Evolutionary conservation across 495 filamentous ascomycete species (phyloP).

Genomic region (Podospora anserina): DNA sequence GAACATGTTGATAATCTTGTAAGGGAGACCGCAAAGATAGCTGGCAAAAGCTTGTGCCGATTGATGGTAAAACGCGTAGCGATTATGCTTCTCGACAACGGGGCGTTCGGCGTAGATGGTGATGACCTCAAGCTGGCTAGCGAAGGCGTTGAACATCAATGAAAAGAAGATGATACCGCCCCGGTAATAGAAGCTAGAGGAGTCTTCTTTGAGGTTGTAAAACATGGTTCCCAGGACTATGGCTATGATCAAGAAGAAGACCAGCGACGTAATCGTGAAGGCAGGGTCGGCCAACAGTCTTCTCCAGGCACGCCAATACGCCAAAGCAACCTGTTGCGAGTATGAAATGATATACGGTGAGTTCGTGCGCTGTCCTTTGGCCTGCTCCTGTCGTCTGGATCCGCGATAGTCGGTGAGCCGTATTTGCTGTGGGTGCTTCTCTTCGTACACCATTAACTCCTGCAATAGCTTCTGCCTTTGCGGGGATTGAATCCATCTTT

Average conservation of each 20-base stretch:
- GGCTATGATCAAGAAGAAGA: conserved; percentile 40
- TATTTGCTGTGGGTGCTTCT: conserved; percentile 33
- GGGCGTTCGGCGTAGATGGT: conserved; percentile 58
- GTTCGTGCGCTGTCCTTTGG: not conserved
- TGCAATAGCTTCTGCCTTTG: conserved; percentile 53
- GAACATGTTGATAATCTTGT: conserved; percentile 47
- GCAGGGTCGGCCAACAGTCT: not conserved
- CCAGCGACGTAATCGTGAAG: conserved; percentile 13
- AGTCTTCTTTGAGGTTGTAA: conserved; percentile 42
- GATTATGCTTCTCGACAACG: conserved; percentile 62
- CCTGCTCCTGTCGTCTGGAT: not conserved
- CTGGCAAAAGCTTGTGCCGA: conserved; percentile 56
- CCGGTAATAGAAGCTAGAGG: conserved; percentile 43
- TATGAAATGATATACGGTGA: not conserved
- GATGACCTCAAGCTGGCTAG: conserved; percentile 58
- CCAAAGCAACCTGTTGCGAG: not conserved
- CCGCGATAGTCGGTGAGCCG: not conserved
- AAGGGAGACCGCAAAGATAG: conserved; percentile 56
- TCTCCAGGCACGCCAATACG: not conserved
- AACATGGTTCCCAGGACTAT: conserved; percentile 45
- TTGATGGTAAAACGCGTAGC: conserved; percentile 62
- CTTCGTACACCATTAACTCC: conserved; percentile 52
- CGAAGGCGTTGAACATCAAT: conserved; percentile 52
- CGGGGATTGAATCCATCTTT: conserved; percentile 31
- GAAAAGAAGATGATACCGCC: conserved; percentile 56